These are phyloP conservation scores for Mollisia scopiformis DNA, from an alignment of 2,329 filamentous ascomycete genomes.

Conservation along the genomic window DNA sequence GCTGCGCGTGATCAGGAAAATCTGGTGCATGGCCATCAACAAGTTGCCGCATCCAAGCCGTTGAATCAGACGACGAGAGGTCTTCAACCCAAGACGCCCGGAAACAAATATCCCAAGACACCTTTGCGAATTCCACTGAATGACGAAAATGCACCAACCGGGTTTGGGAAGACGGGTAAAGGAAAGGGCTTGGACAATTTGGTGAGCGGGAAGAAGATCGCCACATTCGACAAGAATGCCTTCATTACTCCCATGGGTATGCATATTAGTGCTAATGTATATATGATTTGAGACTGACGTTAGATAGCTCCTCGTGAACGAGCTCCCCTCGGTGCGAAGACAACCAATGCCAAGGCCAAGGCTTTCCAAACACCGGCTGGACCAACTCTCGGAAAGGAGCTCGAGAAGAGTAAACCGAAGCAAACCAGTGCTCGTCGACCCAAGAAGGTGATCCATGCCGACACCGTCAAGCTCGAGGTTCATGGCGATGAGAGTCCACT, in stretches of 20 bases:
- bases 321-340: conserved; percentile 90
- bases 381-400: conserved; percentile 59
- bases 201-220: conserved; percentile 55
- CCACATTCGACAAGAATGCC: conserved; percentile 58
- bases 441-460: conserved; percentile 56
- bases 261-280: conserved; percentile 28
- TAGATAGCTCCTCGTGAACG: conserved; percentile 58
- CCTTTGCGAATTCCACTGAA: conserved; percentile 78
- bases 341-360: conserved; percentile 87
- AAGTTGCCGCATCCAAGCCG: conserved; percentile 71
- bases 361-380: conserved; percentile 68
- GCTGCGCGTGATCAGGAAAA: conserved; percentile 88
- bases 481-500: conserved; percentile 54
- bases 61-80: conserved; percentile 66
- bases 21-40: conserved; percentile 74
- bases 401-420: conserved; percentile 65
- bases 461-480: conserved; percentile 64
- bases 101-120: conserved; percentile 76
- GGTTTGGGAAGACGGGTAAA: conserved; percentile 60
- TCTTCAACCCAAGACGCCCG: conserved; percentile 77
- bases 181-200: conserved; percentile 60
- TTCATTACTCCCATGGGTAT: conserved; percentile 83
- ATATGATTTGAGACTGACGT: not conserved
- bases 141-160: conserved; percentile 78
- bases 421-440: conserved; percentile 59